phyloP scores from a whole-genome alignment of 345 rosid species.

The Lumnitzera racemosa region DNA sequence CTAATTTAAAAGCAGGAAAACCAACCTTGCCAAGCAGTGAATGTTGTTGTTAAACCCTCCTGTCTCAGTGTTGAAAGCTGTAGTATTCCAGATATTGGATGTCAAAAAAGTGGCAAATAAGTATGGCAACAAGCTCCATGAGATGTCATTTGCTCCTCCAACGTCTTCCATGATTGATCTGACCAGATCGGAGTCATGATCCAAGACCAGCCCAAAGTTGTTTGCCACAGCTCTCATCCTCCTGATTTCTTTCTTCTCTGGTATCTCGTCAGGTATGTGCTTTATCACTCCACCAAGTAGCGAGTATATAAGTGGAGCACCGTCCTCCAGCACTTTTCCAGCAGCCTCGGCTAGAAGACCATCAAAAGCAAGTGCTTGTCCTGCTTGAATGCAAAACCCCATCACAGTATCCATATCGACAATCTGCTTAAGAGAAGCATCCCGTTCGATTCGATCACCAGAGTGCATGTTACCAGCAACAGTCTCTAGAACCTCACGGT shows the following conservation, averaged over 20 bases:
- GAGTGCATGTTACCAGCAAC: conserved; percentile 93
- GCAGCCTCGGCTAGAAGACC: conserved; percentile 89
- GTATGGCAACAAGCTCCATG: conserved; percentile 93
- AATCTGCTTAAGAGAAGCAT: conserved; percentile 69
- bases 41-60: conserved; percentile 97
- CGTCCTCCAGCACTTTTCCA: conserved; percentile 80
- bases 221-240: conserved; percentile 78
- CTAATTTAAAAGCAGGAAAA: not conserved
- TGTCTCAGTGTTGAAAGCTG: conserved; percentile 85
- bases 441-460: conserved; percentile 88
- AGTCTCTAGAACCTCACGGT: conserved; percentile 76
- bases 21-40: conserved; percentile 89
- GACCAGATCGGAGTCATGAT: conserved; percentile 98
- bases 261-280: conserved; percentile 83
- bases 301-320: conserved; percentile 76
- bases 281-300: conserved; percentile 66
- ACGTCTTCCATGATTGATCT: conserved; percentile 84
- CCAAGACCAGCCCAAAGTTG: conserved; percentile 38
- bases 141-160: conserved; percentile 88
- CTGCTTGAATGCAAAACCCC: conserved; percentile 94
- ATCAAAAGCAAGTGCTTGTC: conserved; percentile 94
- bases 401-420: conserved; percentile 88
- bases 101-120: conserved; percentile 84
- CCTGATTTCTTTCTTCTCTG: conserved; percentile 79
- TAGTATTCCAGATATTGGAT: conserved; percentile 77